These are phyloP conservation scores for Glutinoglossum americanum DNA, from an alignment of 495 filamentous ascomycete species.

Conservation along the genomic window DNA sequence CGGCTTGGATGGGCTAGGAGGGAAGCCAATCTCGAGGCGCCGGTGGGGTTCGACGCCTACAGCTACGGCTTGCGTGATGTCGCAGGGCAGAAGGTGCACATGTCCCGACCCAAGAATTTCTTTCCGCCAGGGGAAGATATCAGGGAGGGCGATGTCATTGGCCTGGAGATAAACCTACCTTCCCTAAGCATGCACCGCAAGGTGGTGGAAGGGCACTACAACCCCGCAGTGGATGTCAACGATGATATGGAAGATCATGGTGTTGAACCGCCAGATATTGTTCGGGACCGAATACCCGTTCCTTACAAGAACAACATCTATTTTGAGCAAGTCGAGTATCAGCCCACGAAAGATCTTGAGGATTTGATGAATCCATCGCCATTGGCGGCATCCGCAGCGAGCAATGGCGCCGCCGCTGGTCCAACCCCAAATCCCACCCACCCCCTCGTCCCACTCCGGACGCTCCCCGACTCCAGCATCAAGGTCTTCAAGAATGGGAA, in stretches of 20 bases:
- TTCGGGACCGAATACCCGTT: conserved; percentile 86
- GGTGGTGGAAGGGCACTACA: conserved; percentile 69
- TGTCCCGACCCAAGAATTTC: conserved; percentile 78
- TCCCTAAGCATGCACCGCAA: conserved; percentile 67
- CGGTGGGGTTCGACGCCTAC: conserved; percentile 89
- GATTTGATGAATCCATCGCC: conserved; percentile 59
- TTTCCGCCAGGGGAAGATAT: conserved; percentile 50
- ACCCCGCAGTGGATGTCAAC: conserved; percentile 53
- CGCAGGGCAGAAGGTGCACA: conserved; percentile 74
- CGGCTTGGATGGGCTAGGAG: conserved; percentile 77
- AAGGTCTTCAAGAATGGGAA: conserved; percentile 83
- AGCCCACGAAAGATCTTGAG: conserved; percentile 70
- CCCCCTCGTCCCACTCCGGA: conserved; percentile 47
- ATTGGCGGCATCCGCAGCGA: conserved; percentile 21
- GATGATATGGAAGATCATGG: conserved; percentile 26
- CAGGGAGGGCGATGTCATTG: conserved; percentile 79
- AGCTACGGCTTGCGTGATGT: conserved; percentile 86
- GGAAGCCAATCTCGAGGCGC: conserved; percentile 78
- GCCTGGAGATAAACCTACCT: conserved; percentile 77
- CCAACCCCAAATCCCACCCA: conserved; percentile 44
- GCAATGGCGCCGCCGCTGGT: conserved; percentile 20
- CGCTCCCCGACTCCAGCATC: conserved; percentile 67
- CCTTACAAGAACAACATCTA: conserved; percentile 81
- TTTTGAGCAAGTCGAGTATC: conserved; percentile 89
- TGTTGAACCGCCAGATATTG: conserved; percentile 40